These are phyloP conservation scores for Eimeria nieschulzi DNA, from an alignment of 169 alveolate species.

Conservation along the genomic window DNA sequence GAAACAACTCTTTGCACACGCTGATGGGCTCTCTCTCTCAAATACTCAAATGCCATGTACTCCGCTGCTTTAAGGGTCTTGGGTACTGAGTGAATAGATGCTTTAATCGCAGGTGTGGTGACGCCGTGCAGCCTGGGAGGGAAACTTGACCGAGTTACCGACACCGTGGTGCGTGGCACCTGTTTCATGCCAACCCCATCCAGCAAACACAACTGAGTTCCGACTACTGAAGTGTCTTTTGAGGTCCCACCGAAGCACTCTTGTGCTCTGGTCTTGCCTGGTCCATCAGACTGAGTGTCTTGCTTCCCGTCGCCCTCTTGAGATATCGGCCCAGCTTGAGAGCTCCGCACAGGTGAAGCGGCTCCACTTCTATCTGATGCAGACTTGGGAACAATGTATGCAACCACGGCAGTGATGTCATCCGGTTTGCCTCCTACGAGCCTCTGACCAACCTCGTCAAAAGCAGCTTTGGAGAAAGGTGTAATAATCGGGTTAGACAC, in stretches of 20 bases:
- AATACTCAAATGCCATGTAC: neutral
- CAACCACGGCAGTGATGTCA: conserved; percentile 83
- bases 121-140: conserved; percentile 44
- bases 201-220: neutral
- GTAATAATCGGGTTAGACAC: conserved; percentile 68
- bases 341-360: neutral
- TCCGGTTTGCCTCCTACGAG: conserved; percentile 84
- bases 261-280: neutral
- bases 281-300: neutral
- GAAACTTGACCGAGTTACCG: conserved; percentile 41
- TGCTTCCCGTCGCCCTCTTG: neutral
- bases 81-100: conserved; percentile 48
- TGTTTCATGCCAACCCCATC: neutral
- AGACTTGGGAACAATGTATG: conserved; percentile 67
- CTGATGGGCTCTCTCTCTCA: conserved; percentile 50
- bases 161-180: neutral
- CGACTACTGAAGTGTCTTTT: too few relatives aligned
- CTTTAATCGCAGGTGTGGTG: conserved; percentile 34
- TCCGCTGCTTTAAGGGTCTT: conserved; percentile 34
- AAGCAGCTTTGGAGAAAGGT: conserved; percentile 80
- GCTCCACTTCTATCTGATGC: neutral
- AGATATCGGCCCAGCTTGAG: neutral
- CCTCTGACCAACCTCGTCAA: conserved; percentile 77
- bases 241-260: neutral
- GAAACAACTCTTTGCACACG: conserved; percentile 30